phyloP scores from a whole-genome alignment of 495 filamentous ascomycete species.

The Hyaloscypha hepaticicola region DNA sequence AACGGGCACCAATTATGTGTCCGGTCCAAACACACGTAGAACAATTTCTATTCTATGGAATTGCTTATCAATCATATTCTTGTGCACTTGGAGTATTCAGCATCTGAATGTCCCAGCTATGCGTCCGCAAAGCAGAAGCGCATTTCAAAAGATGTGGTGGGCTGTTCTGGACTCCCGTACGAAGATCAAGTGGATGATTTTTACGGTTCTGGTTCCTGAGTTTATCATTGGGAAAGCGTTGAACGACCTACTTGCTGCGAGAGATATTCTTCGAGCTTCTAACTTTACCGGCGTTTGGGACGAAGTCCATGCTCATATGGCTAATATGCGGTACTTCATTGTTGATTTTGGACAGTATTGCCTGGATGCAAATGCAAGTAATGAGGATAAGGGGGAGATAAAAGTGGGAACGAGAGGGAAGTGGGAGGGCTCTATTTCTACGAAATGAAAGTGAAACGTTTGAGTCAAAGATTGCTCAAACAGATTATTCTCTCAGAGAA shows the following conservation, averaged over 20 bases:
- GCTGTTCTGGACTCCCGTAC: not conserved
- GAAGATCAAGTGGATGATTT: constrained; percentile 28
- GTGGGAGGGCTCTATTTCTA: too few species aligned
- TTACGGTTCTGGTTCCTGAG: constrained; percentile 33
- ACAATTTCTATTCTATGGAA: constrained; percentile 10
- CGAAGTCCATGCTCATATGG: too few species aligned
- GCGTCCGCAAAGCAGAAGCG: not conserved
- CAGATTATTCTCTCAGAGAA: too few species aligned
- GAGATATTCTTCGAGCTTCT: too few species aligned
- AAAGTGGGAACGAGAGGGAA: too few species aligned
- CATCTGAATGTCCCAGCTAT: constrained; percentile 23
- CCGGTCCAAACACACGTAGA: constrained; percentile 2
- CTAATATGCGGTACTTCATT: too few species aligned
- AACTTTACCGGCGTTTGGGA: too few species aligned
- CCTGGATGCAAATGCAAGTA: too few species aligned
- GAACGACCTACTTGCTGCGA: constrained; percentile 13
- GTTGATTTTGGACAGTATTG: too few species aligned
- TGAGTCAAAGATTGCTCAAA: too few species aligned
- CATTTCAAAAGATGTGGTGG: not conserved
- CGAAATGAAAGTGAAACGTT: too few species aligned
- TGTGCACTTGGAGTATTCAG: constrained; percentile 35
- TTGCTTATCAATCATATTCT: constrained; percentile 31
- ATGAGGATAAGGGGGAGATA: too few species aligned
- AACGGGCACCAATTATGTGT: not conserved
- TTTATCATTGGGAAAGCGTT: constrained; percentile 21